phyloP scores from a whole-genome alignment of 768 basidiomycete genomes.

The Dentipellis sp. region DNA sequence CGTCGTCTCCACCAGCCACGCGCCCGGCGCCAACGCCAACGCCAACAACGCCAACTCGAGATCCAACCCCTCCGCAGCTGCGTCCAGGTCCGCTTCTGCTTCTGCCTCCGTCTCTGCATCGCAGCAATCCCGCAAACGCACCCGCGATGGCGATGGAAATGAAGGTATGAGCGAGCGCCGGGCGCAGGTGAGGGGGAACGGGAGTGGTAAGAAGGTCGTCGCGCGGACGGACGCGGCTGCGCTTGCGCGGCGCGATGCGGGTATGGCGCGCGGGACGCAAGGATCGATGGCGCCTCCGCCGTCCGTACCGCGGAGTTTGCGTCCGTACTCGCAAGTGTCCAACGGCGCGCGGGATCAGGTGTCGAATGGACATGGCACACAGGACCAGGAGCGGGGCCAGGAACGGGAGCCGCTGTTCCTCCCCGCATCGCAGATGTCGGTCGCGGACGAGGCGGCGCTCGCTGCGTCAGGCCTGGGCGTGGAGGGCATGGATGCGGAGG shows the following conservation, averaged over 20 bases:
- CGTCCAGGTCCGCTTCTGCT: background rate
- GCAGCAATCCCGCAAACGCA: conserved; percentile 10
- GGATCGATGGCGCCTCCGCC: background rate
- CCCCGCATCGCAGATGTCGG: conserved; percentile 35
- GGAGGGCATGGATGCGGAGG: conserved; percentile 55
- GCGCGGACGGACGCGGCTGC: conserved; percentile 7
- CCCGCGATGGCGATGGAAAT: background rate
- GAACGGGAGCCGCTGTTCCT: conserved; percentile 24
- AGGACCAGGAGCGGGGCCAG: no score
- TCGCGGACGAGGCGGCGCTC: conserved; percentile 41
- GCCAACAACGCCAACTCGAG: background rate
- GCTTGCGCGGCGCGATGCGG: background rate
- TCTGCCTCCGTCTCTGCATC: background rate
- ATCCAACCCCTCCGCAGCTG: conserved; percentile 1
- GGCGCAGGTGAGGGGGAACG: background rate
- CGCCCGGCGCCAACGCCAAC: conserved; percentile 25
- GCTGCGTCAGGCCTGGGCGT: conserved; percentile 56
- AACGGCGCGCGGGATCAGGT: background rate
- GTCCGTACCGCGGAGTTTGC: conserved; percentile 15
- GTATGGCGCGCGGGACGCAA: background rate
- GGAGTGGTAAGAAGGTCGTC: no score
- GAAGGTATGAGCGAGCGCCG: background rate
- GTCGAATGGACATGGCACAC: no score
- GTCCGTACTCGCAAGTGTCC: background rate
- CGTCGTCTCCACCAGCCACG: conserved; percentile 70